These are phyloP conservation scores for Mycena capillaripes DNA, from an alignment of 768 basidiomycete genomes.

Conservation along the genomic window DNA sequence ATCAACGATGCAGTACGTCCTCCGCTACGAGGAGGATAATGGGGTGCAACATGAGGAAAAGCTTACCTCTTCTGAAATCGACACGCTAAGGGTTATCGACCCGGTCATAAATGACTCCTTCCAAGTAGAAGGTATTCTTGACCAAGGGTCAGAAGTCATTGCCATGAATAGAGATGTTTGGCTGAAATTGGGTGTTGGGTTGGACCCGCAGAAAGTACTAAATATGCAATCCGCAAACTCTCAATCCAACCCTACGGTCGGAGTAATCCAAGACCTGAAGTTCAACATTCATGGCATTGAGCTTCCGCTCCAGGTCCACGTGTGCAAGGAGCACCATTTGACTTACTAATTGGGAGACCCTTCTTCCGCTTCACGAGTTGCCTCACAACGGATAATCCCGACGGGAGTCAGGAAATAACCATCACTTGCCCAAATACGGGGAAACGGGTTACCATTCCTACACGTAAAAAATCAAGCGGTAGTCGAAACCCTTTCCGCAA, in stretches of 20 bases:
- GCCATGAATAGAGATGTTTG: conserved; percentile 1
- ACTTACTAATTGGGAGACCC: neutral
- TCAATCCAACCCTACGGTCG: neutral
- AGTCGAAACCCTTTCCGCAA: neutral
- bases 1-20: neutral
- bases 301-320: neutral
- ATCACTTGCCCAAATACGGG: conserved; percentile 8
- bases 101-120: neutral
- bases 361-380: conserved; percentile 6
- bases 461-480: neutral
- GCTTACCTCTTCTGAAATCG: neutral
- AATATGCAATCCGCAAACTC: conserved; percentile 8
- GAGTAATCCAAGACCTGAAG: neutral
- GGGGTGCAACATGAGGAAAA: neutral
- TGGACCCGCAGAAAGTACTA: neutral
- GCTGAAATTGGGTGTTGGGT: neutral
- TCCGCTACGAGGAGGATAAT: neutral
- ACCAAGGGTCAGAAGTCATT: neutral
- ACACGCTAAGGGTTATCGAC: neutral
- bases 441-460: neutral
- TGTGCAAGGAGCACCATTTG: neutral
- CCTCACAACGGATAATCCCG: neutral
- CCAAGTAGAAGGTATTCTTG: neutral
- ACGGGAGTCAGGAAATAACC: neutral
- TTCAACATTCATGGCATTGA: neutral